Percentiles rank a stretch among this genome's conserved stretches.
phyloP scores from a whole-genome alignment of 2,329 filamentous ascomycete species.

The Cytospora piceae region DNA sequence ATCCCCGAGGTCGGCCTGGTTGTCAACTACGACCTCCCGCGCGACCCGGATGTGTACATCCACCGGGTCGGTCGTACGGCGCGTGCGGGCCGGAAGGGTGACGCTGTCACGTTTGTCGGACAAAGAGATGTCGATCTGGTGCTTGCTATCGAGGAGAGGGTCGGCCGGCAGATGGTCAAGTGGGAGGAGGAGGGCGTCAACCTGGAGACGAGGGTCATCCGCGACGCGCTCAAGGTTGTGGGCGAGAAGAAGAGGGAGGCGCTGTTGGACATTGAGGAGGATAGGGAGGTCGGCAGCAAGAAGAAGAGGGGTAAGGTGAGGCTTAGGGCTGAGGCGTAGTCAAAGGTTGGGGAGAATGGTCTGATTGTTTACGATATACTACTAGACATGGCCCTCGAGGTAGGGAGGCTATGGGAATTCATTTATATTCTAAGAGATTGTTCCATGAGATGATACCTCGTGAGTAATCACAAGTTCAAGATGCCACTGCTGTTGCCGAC shows the following conservation, averaged over 20 bases:
- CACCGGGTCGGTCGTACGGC: conserved; percentile 95
- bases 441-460: background rate
- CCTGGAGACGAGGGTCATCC: conserved; percentile 85
- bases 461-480: background rate
- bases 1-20: conserved; percentile 91
- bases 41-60: conserved; percentile 97
- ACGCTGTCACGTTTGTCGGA: conserved; percentile 85
- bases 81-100: conserved; percentile 82
- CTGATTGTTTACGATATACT: background rate
- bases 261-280: conserved; percentile 86
- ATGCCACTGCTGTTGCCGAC: background rate
- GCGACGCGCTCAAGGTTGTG: conserved; percentile 85
- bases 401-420: background rate
- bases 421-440: background rate
- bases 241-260: conserved; percentile 96
- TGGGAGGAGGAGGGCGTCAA: conserved; percentile 93
- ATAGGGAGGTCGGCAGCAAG: conserved; percentile 89
- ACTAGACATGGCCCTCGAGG: background rate
- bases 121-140: conserved; percentile 91
- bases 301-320: conserved; percentile 65
- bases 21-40: conserved; percentile 92
- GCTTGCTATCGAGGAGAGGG: conserved; percentile 84
- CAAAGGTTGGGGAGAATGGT: background rate
- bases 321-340: conserved; percentile 42
- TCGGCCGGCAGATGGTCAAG: conserved; percentile 77